Evolutionary conservation across 176 grass and related monocot genomes (phyloP), one percentile per base, ranked within the genome.

Genomic region (Ananas comosus): DNA sequence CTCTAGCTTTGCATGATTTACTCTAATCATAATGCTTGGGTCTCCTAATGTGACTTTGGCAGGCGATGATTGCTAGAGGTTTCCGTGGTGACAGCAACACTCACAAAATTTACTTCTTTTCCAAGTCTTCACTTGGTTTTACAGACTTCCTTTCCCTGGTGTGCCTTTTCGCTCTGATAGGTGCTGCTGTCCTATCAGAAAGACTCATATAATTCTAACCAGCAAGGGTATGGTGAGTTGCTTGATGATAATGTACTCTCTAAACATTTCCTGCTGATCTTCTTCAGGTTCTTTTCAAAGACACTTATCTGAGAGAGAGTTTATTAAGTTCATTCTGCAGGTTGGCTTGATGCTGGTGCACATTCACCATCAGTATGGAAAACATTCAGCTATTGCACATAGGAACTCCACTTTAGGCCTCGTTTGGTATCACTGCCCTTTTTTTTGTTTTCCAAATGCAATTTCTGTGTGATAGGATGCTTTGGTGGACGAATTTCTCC

Each of bases 11-110:
- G 24, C 53, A 57, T 81, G 51, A 69, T 2, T 79, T 49, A 14
- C 10, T 66, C 66, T 79, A 63, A 19, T 70, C 28, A 42, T 8
- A 23, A 67, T n/a, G 27, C 18, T 54, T 29, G 29, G 18, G 8
- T 61, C 33, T 66, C 27, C 11, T 49, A 68, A 50, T 69, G 24
- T 68, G n/a, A 12, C 12, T 54, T 71, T 87, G 64, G 12, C 82
- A 97, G 93, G 89, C 89, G 2, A 97, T 97, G 93, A 69, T 97
- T 74, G 88, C 87, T 76, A 83, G 93, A 77, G 93, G 93, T 73
- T 97, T 92, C 80, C 70, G 84, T n/a, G 93, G 93, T 72, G 80
- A 90, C 27, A 67, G 86, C 54, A 79, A 28, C 67, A 89, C 79
- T 59, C 89, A 97, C 68, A 92, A 83, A 65, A 89, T 97, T 64